phyloP scores from a whole-genome alignment of 2,329 filamentous ascomycete genomes.

The Seiridium cupressi region DNA sequence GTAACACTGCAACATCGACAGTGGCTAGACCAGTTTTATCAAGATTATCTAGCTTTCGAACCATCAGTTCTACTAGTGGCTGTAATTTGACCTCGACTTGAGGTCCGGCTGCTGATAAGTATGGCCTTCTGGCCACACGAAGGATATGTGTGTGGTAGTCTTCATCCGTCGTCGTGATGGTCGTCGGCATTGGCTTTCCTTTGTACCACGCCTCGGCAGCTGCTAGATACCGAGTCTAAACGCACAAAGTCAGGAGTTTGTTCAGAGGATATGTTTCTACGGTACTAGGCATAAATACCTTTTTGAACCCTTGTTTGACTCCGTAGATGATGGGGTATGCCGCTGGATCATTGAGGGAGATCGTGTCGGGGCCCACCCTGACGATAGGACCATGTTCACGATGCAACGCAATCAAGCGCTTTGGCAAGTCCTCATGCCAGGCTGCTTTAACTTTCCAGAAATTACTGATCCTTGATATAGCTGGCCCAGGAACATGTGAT shows the following conservation, averaged over 20 bases:
- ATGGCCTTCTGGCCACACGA: too few relatives aligned
- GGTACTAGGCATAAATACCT: slow-evolving; percentile 9
- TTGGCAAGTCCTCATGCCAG: too few relatives aligned
- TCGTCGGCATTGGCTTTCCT: too few relatives aligned
- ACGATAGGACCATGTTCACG: slow-evolving; percentile 18
- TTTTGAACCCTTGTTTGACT: slow-evolving; percentile 20
- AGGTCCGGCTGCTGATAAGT: too few relatives aligned
- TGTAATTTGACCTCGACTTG: too few relatives aligned
- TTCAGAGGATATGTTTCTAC: too few relatives aligned
- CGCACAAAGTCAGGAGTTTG: neutral
- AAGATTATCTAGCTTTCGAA: slow-evolving; percentile 3
- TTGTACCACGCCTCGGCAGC: neutral
- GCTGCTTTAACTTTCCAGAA: too few relatives aligned
- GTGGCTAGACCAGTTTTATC: slow-evolving; percentile 15
- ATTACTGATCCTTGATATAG: too few relatives aligned
- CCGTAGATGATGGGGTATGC: slow-evolving; percentile 22
- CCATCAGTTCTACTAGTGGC: too few relatives aligned
- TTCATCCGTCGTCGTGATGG: too few relatives aligned
- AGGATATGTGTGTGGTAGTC: too few relatives aligned
- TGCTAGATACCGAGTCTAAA: slow-evolving; percentile 2
- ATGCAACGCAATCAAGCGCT: slow-evolving; percentile 16
- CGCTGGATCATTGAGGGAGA: slow-evolving; percentile 24
- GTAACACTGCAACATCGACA: slow-evolving; percentile 16
- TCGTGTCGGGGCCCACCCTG: slow-evolving; percentile 20
- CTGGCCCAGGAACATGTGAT: too few relatives aligned